These are phyloP conservation scores for Phaffia rhodozyma DNA, from an alignment of 1,284 basidiomycete species.

Conservation along the genomic window DNA sequence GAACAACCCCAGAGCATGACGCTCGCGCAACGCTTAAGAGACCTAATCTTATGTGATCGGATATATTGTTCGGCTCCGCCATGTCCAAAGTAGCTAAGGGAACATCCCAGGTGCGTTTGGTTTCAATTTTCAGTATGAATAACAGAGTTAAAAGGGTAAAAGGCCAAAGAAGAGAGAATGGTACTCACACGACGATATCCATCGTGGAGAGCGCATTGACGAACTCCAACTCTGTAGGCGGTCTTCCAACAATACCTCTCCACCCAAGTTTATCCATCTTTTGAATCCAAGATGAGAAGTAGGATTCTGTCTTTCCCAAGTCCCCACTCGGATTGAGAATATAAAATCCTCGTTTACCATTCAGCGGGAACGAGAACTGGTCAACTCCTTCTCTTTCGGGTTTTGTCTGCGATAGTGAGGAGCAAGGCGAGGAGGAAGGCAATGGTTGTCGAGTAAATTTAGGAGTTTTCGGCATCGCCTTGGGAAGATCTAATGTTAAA, in stretches of 20 bases:
- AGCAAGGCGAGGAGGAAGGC: not conserved
- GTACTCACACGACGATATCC: slow-evolving; percentile 75
- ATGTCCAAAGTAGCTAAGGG: slow-evolving; percentile 81
- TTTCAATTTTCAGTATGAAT: not conserved
- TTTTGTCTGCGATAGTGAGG: not conserved
- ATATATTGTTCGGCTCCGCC: slow-evolving; percentile 92
- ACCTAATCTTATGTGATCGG: slow-evolving; percentile 68
- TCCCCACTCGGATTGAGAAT: slow-evolving; percentile 90
- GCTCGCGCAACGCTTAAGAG: slow-evolving; percentile 69
- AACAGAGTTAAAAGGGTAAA: not conserved
- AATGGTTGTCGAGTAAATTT: not conserved
- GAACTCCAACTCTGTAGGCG: slow-evolving; percentile 71
- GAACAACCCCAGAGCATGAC: slow-evolving; percentile 99
- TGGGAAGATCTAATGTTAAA: not conserved
- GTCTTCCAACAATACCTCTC: slow-evolving; percentile 64
- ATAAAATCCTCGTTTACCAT: slow-evolving; percentile 63
- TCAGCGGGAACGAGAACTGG: slow-evolving; percentile 32
- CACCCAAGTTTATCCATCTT: slow-evolving; percentile 53
- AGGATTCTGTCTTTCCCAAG: slow-evolving; percentile 65
- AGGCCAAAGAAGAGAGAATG: not conserved
- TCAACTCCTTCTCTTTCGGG: too few relatives aligned
- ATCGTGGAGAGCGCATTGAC: slow-evolving; percentile 52
- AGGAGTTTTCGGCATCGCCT: slow-evolving; percentile 10
- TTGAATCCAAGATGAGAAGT: slow-evolving; percentile 65
- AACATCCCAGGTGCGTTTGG: not conserved